Percentiles rank a stretch among this genome's conserved stretches.
phyloP scores from a whole-genome alignment of 805 yeast species.

The Myxozyma geophila region DNA sequence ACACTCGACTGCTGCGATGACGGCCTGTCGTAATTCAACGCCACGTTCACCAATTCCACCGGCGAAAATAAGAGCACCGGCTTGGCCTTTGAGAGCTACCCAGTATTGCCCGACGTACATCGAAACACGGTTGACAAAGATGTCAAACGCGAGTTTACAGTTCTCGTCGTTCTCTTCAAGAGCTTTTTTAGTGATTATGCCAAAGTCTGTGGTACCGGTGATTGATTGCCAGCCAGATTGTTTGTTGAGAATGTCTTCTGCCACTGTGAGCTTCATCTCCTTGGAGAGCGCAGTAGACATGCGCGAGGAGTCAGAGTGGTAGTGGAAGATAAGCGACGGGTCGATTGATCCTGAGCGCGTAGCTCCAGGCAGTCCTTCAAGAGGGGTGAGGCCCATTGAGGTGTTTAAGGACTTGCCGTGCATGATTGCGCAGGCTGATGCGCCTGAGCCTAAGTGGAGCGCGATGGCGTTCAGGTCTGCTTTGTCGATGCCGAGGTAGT shows the following conservation, averaged over 20 bases:
- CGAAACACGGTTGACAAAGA: constrained; percentile 34
- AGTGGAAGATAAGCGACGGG: constrained; percentile 36
- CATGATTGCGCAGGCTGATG: constrained; percentile 36
- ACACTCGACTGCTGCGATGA: constrained; percentile 17
- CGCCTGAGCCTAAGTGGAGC: constrained; percentile 37
- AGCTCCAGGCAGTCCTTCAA: constrained; percentile 38
- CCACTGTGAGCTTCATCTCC: constrained; percentile 34
- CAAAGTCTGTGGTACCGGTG: constrained; percentile 37
- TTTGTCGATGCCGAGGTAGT: constrained; percentile 9
- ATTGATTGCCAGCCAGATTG: constrained; percentile 34
- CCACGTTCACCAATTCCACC: constrained; percentile 38
- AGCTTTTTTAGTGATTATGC: constrained; percentile 24
- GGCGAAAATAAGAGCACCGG: constrained; percentile 33
- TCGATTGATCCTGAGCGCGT: constrained; percentile 37
- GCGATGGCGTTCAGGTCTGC: constrained; percentile 29
- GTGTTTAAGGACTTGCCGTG: constrained; percentile 34
- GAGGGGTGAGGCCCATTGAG: constrained; percentile 38
- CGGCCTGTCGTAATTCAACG: constrained; percentile 25
- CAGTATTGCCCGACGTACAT: constrained; percentile 34
- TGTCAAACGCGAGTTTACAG: constrained; percentile 34
- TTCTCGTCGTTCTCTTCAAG: constrained; percentile 21
- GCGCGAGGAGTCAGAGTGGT: constrained; percentile 31
- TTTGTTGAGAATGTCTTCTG: constrained; percentile 36
- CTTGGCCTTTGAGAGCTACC: constrained; percentile 31
- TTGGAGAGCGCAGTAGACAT: constrained; percentile 32